A percentile compares a stretch with the other conserved stretches of the same genome.
phyloP scores from a whole-genome alignment of 2,329 filamentous ascomycete species.

The Colletotrichum sublineola region DNA sequence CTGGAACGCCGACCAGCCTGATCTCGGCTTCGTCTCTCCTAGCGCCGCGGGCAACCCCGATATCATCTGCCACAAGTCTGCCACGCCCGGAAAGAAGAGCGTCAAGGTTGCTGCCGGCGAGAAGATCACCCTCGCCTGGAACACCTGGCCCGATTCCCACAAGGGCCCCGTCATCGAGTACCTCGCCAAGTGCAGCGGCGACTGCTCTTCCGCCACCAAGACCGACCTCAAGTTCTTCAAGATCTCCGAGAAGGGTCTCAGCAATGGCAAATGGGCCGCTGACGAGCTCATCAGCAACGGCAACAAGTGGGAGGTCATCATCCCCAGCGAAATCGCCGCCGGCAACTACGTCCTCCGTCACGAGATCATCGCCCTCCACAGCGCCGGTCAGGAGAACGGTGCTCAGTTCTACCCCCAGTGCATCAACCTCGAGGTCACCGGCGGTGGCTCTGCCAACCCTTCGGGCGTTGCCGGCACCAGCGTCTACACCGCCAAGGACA shows the following conservation, averaged over 20 bases:
- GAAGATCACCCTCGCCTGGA: conserved; percentile 72
- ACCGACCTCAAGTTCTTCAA: conserved; percentile 69
- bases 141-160: conserved; percentile 73
- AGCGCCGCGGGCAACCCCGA: conserved; percentile 54
- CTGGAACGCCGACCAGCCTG: conserved; percentile 47
- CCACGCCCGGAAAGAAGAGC: conserved; percentile 55
- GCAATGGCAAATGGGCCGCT: conserved; percentile 67
- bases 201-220: conserved; percentile 67
- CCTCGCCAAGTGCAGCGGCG: conserved; percentile 68
- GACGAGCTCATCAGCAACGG: conserved; percentile 64
- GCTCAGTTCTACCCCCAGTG: conserved; percentile 67
- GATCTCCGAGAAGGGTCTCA: conserved; percentile 67
- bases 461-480: conserved; percentile 51
- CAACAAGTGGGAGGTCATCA: conserved; percentile 60
- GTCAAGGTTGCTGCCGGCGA: conserved; percentile 69
- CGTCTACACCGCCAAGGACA: conserved; percentile 53
- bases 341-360: conserved; percentile 69
- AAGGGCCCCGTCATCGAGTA: conserved; percentile 74
- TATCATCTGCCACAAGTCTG: conserved; percentile 63
- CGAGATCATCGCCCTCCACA: conserved; percentile 69
- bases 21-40: conserved; percentile 61
- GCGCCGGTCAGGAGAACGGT: conserved; percentile 55
- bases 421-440: conserved; percentile 62
- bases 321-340: conserved; percentile 61
- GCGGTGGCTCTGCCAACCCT: conserved; percentile 51